Evolutionary conservation across 257 asterid species (phyloP).

Genomic region (Penstemon davidsonii): DNA sequence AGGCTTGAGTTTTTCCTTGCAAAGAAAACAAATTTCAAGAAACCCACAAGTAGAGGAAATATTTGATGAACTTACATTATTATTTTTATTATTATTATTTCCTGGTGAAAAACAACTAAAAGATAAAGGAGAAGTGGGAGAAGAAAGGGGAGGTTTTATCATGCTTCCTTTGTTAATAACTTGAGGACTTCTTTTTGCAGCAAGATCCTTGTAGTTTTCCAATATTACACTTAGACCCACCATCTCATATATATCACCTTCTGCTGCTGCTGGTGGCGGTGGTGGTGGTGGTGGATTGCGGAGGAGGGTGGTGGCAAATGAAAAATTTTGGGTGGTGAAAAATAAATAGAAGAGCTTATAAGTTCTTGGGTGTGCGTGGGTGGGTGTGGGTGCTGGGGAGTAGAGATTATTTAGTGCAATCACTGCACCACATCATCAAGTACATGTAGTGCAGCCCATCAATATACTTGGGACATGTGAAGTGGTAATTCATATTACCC

Average conservation of each 20-base stretch:
- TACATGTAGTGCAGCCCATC: no score
- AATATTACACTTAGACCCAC: conserved; percentile 89
- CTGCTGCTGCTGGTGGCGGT: conserved; percentile 1
- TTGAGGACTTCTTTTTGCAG: conserved; percentile 37
- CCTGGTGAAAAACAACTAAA: conserved; percentile 29
- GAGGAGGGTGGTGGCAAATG: conserved; percentile 3
- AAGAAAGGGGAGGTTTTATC: conserved; percentile 46
- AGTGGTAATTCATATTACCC: no score
- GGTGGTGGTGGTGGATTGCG: conserved; percentile 22
- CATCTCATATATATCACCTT: conserved; percentile 54
- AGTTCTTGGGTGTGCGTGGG: no score
- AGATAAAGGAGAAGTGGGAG: conserved; percentile 32
- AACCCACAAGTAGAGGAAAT: conserved; percentile 35
- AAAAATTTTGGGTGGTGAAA: background rate
- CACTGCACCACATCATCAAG: no score
- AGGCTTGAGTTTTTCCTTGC: conserved; percentile 64
- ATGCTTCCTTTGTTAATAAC: conserved; percentile 68
- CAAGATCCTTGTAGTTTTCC: conserved; percentile 43
- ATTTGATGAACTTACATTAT: background rate
- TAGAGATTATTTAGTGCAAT: no score
- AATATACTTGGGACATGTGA: no score
- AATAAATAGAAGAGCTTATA: conserved; percentile 26
- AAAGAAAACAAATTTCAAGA: conserved; percentile 74
- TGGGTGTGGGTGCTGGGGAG: no score
- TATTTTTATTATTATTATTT: background rate